Conservation (phyloP, 345 rosid species). For the Pelargonium nanum region DNA sequence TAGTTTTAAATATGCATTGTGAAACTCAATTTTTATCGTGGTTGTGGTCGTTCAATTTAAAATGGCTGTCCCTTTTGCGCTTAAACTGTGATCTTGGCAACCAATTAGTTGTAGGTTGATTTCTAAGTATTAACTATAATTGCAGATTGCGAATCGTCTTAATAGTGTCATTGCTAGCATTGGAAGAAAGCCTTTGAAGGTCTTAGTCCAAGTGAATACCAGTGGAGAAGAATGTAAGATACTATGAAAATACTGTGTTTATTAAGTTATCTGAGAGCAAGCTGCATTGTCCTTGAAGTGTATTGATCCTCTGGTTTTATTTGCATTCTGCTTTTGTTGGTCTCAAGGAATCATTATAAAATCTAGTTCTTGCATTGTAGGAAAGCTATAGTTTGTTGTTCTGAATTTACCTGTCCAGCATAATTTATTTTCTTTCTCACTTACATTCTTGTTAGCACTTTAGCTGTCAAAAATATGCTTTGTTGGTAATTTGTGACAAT, state of each 20-base stretch:
- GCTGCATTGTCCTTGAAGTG: not conserved
- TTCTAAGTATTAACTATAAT: no score
- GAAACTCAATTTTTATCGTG: not conserved
- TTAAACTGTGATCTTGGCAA: no score
- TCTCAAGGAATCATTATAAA: not conserved
- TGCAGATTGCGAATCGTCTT: conserved; percentile 83
- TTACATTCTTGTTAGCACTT: no score
- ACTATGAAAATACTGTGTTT: not conserved
- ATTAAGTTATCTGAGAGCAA: not conserved
- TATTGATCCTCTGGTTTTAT: not conserved
- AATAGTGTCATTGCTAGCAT: conserved; percentile 52
- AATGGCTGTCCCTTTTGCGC: not conserved
- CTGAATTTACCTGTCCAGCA: no score
- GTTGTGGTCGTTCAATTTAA: not conserved
- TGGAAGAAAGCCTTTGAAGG: conserved; percentile 74
- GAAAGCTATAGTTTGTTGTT: not conserved
- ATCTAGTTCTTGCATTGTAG: not conserved
- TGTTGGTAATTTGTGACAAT: no score
- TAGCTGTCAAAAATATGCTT: no score
- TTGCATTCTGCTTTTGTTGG: not conserved
- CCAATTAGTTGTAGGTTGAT: no score
- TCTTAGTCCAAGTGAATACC: conserved; percentile 87
- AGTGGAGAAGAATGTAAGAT: conserved; percentile 94
- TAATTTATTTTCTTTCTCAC: no score
- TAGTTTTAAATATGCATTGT: no score